Conservation (phyloP, 2,329 filamentous ascomycete genomes). For the Acrodontium crateriforme region DNA sequence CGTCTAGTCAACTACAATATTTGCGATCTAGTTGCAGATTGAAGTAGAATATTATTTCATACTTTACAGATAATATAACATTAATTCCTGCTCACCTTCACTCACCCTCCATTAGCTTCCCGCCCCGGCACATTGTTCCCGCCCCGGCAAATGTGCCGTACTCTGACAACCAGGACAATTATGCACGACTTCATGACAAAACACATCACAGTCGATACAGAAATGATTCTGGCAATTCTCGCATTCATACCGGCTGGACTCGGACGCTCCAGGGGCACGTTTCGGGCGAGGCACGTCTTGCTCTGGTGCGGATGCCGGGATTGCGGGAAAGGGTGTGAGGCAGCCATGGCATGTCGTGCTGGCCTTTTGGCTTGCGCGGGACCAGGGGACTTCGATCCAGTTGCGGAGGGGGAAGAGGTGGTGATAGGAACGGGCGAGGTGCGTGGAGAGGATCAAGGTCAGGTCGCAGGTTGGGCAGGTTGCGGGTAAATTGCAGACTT, state of each 20-base stretch:
- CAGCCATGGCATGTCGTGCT: conserved; percentile 62
- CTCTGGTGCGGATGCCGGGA: conserved; percentile 19
- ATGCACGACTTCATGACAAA: conserved; percentile 84
- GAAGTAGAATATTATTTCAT: too few species aligned
- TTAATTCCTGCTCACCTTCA: not conserved
- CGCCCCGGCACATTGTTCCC: too few species aligned
- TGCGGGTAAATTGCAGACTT: conserved; percentile 79
- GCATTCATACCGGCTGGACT: conserved; percentile 81
- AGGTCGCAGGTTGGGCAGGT: conserved; percentile 86
- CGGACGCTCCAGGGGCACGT: conserved; percentile 47
- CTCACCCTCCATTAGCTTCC: conserved; percentile 2
- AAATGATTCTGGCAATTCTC: conserved; percentile 80
- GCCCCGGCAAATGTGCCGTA: conserved; percentile 17
- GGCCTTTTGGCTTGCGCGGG: conserved; percentile 40
- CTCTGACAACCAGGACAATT: conserved; percentile 84
- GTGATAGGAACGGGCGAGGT: conserved; percentile 84
- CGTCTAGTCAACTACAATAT: too few species aligned
- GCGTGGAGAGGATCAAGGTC: conserved; percentile 86
- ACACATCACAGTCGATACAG: conserved; percentile 95
- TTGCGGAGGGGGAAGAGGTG: conserved; percentile 82
- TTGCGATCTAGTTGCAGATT: too few species aligned
- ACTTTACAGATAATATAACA: too few species aligned
- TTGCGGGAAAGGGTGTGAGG: conserved; percentile 52
- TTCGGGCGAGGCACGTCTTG: conserved; percentile 5
- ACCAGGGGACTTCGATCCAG: conserved; percentile 84